Evolutionary conservation across 2,329 filamentous ascomycete species (phyloP).

Genomic region (Talaromyces albobiverticillius): DNA sequence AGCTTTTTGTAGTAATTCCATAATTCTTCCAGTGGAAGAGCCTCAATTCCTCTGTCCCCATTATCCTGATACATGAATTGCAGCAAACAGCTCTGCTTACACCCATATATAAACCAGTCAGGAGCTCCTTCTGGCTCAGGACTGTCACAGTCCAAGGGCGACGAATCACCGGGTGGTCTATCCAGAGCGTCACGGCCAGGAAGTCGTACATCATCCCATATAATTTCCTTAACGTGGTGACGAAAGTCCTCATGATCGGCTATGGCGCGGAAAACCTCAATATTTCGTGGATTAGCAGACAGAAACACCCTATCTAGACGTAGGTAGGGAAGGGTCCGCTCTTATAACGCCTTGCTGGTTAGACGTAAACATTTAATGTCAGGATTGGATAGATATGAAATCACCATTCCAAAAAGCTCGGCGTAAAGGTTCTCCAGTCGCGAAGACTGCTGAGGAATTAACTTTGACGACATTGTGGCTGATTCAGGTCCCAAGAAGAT

Average conservation of each 20-base stretch:
- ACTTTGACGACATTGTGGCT: too few relatives aligned
- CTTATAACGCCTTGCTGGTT: conserved; percentile 17
- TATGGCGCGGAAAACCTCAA: conserved; percentile 35
- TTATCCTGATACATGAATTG: neutral
- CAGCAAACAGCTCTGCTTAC: neutral
- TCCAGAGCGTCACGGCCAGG: too few relatives aligned
- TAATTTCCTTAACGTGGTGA: conserved; percentile 32
- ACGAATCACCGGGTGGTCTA: too few relatives aligned
- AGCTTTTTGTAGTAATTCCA: conserved; percentile 32
- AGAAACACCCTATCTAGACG: conserved; percentile 39
- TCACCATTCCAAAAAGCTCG: neutral
- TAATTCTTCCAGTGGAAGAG: neutral
- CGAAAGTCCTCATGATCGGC: conserved; percentile 35
- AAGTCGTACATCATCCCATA: conserved; percentile 24
- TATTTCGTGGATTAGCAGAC: conserved; percentile 38
- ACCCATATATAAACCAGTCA: neutral
- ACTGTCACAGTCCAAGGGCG: neutral
- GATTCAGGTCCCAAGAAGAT: too few relatives aligned
- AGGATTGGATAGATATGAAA: conserved; percentile 19
- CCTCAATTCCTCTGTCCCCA: neutral
- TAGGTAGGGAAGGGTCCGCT: conserved; percentile 19
- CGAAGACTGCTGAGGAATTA: too few relatives aligned
- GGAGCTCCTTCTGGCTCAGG: neutral
- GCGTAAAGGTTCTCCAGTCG: neutral
- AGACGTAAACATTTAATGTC: conserved; percentile 28